Evolutionary conservation across 495 filamentous ascomycete species (phyloP).

Genomic region (Penicillium taxi): DNA sequence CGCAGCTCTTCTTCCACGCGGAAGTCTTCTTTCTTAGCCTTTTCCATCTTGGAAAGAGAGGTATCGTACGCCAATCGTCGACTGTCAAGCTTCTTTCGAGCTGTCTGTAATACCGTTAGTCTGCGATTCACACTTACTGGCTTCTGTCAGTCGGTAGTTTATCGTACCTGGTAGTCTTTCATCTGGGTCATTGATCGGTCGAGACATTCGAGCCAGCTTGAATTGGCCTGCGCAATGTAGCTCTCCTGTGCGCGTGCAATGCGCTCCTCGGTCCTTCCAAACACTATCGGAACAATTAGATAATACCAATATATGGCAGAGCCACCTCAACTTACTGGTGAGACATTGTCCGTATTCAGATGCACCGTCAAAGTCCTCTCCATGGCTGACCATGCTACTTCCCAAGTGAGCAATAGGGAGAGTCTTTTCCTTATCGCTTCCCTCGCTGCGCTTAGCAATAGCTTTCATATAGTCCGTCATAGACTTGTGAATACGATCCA

Average conservation of each 20-base stretch:
- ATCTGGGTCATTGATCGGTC: slow-evolving; percentile 87
- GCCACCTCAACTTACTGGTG: slow-evolving; percentile 49
- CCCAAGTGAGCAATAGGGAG: slow-evolving; percentile 76
- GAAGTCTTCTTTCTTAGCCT: slow-evolving; percentile 88
- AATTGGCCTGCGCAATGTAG: slow-evolving; percentile 73
- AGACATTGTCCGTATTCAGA: slow-evolving; percentile 92
- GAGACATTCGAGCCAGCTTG: slow-evolving; percentile 84
- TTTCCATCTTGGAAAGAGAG: slow-evolving; percentile 84
- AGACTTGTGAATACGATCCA: slow-evolving; percentile 85
- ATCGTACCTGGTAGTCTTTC: slow-evolving; percentile 87
- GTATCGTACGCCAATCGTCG: slow-evolving; percentile 89
- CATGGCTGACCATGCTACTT: slow-evolving; percentile 80
- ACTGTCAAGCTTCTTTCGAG: slow-evolving; percentile 91
- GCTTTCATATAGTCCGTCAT: slow-evolving; percentile 88
- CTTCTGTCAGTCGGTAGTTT: no score
- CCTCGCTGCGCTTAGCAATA: slow-evolving; percentile 75
- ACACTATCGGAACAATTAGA: slow-evolving; percentile 38
- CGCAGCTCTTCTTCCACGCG: slow-evolving; percentile 88
- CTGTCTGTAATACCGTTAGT: slow-evolving; percentile 12
- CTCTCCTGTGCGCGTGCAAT: slow-evolving; percentile 80
- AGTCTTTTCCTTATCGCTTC: slow-evolving; percentile 77
- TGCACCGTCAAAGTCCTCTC: slow-evolving; percentile 86
- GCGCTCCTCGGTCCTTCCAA: slow-evolving; percentile 81
- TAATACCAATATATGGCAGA: no score
- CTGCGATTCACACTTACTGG: slow-evolving; percentile 1